A percentile compares a stretch with the other conserved stretches of the same genome.
phyloP scores from a whole-genome alignment of 1,284 basidiomycete species.

The Heliocybe sulcata region DNA sequence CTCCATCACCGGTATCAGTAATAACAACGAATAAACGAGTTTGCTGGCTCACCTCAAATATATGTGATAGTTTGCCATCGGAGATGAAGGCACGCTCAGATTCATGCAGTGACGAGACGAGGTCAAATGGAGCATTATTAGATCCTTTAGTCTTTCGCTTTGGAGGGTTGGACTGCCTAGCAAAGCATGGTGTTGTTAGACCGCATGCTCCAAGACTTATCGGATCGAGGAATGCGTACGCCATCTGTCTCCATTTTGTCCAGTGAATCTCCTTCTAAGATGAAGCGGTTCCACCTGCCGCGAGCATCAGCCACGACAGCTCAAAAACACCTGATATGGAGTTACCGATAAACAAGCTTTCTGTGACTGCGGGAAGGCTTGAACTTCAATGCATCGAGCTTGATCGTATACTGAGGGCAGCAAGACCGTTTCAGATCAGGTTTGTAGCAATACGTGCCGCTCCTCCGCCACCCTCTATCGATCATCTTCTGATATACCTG shows the following conservation, averaged over 20 bases:
- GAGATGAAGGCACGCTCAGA: slow-evolving; percentile 24
- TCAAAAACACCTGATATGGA: neutral
- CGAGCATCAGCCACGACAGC: slow-evolving; percentile 5
- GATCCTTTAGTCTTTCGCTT: slow-evolving; percentile 15
- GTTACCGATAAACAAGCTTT: slow-evolving; percentile 64
- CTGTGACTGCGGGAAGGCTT: slow-evolving; percentile 74
- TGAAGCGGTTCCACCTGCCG: slow-evolving; percentile 71
- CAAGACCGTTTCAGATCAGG: slow-evolving; percentile 79
- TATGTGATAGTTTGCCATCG: slow-evolving; percentile 20
- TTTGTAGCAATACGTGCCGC: slow-evolving; percentile 78
- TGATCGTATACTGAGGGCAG: slow-evolving; percentile 92
- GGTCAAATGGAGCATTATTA: slow-evolving; percentile 20
- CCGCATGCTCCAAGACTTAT: neutral
- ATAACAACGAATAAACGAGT: neutral
- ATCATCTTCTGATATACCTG: slow-evolving; percentile 78
- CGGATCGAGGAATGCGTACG: slow-evolving; percentile 8
- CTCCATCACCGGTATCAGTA: slow-evolving; percentile 27
- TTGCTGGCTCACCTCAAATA: slow-evolving; percentile 44
- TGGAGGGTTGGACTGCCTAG: slow-evolving; percentile 6
- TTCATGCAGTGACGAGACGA: slow-evolving; percentile 42
- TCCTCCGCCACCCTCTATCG: slow-evolving; percentile 86
- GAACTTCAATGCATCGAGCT: slow-evolving; percentile 69
- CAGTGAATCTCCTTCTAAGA: slow-evolving; percentile 41
- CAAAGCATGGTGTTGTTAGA: neutral
- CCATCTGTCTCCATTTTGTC: slow-evolving; percentile 23